A percentile compares a stretch with the other conserved stretches of the same genome.
These are phyloP conservation scores for Quercus bicolor DNA, from an alignment of 306 rosid species.

Conservation along the genomic window DNA sequence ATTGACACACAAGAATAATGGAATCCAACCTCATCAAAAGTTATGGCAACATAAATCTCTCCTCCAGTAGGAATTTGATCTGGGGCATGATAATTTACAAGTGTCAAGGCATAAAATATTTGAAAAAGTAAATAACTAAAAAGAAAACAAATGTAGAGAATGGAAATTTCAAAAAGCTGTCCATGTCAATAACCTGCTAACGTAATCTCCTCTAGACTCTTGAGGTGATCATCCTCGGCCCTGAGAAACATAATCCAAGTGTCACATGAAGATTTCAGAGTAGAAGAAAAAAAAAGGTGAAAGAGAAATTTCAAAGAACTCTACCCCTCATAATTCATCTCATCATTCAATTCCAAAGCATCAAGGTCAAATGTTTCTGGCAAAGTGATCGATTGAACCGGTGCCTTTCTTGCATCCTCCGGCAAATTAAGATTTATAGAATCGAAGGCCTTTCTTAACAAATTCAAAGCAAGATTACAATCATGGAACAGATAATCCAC, in stretches of 20 bases:
- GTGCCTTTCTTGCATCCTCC: slow-evolving; percentile 71
- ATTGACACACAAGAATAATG: neutral
- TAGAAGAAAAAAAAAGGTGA: neutral
- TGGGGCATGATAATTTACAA: slow-evolving; percentile 25
- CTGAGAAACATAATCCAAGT: slow-evolving; percentile 32
- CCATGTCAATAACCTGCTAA: slow-evolving; percentile 41
- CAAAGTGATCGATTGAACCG: slow-evolving; percentile 57
- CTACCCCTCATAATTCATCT: slow-evolving; percentile 40
- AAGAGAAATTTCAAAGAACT: neutral
- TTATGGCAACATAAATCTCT: slow-evolving; percentile 44
- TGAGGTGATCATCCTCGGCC: slow-evolving; percentile 44
- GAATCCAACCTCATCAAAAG: slow-evolving; percentile 63
- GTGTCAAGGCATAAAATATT: neutral
- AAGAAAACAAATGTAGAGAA: neutral
- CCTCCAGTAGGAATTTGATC: slow-evolving; percentile 49
- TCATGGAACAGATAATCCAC: slow-evolving; percentile 69
- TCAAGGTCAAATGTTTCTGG: slow-evolving; percentile 71
- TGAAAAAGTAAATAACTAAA: neutral
- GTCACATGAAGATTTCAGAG: neutral
- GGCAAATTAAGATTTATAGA: slow-evolving; percentile 49
- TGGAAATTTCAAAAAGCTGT: neutral
- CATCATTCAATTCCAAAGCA: slow-evolving; percentile 40
- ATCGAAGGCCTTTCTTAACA: slow-evolving; percentile 46
- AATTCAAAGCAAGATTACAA: slow-evolving; percentile 42
- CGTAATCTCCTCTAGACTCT: slow-evolving; percentile 68